Evolutionary conservation across 169 alveolate species (phyloP).

Genomic region (Plasmodium fragile): DNA sequence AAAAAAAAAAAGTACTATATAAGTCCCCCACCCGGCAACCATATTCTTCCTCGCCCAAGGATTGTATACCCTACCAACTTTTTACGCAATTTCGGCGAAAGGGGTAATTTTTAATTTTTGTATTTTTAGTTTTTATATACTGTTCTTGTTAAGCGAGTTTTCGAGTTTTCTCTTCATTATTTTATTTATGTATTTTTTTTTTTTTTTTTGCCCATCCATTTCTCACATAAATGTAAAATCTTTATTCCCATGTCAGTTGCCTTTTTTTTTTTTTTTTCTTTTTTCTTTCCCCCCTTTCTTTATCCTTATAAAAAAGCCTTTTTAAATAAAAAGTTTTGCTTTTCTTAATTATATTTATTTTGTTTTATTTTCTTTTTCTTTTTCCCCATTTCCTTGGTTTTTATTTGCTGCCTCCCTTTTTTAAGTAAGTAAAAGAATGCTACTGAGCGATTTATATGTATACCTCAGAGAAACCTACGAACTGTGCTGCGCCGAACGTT

Average conservation of each 20-base stretch:
- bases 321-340: not conserved
- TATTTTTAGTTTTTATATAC: not conserved
- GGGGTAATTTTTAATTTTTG: not conserved
- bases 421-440: not conserved
- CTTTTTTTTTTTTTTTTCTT: not conserved
- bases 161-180: not conserved
- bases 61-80: not conserved
- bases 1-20: not conserved
- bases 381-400: not conserved
- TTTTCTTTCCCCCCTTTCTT: too few relatives aligned
- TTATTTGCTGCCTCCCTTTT: not conserved
- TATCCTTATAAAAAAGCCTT: not conserved
- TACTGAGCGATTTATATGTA: not conserved
- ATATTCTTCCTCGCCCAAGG: not conserved
- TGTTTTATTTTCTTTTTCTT: not conserved
- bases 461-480: not conserved
- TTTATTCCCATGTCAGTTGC: not conserved
- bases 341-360: not conserved
- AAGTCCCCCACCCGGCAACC: not conserved
- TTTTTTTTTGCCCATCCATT: not conserved
- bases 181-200: not conserved
- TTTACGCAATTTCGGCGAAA: not conserved
- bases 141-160: not conserved
- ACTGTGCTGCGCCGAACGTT: not conserved
- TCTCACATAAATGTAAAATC: slow-evolving; percentile 3